phyloP scores from a whole-genome alignment of 2,329 filamentous ascomycete genomes.

The Neophaeococcomyces aloes region DNA sequence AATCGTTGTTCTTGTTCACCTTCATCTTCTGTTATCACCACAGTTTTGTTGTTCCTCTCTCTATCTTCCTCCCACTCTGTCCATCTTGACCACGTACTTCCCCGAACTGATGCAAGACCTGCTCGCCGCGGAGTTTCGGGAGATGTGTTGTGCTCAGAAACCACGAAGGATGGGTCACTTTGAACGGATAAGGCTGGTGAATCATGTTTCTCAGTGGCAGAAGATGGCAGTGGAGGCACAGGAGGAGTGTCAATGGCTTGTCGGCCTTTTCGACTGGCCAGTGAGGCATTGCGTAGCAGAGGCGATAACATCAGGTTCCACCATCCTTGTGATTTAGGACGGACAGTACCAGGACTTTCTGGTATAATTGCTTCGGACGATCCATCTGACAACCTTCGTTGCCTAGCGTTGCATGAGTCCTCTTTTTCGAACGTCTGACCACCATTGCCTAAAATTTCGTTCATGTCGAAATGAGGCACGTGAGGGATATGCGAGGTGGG shows the following conservation, averaged over 20 bases:
- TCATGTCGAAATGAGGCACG: conserved; percentile 31
- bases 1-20: neutral
- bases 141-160: conserved; percentile 25
- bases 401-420: neutral
- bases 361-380: conserved; percentile 25
- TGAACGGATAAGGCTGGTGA: conserved; percentile 12
- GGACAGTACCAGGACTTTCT: conserved; percentile 19
- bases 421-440: neutral
- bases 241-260: conserved; percentile 21
- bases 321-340: conserved; percentile 39
- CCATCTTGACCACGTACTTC: conserved; percentile 21
- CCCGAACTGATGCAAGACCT: conserved; percentile 17
- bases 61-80: conserved; percentile 19
- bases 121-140: conserved; percentile 25
- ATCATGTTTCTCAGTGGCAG: conserved; percentile 11
- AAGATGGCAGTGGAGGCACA: conserved; percentile 21
- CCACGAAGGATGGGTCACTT: conserved; percentile 24
- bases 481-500: conserved; percentile 29
- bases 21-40: neutral
- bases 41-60: conserved; percentile 5
- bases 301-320: conserved; percentile 40
- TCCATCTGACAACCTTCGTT: conserved; percentile 21
- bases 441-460: neutral
- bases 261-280: conserved; percentile 24
- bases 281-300: conserved; percentile 29